Evolutionary conservation across 495 filamentous ascomycete genomes (phyloP).

Genomic region (Neurospora cerealis): DNA sequence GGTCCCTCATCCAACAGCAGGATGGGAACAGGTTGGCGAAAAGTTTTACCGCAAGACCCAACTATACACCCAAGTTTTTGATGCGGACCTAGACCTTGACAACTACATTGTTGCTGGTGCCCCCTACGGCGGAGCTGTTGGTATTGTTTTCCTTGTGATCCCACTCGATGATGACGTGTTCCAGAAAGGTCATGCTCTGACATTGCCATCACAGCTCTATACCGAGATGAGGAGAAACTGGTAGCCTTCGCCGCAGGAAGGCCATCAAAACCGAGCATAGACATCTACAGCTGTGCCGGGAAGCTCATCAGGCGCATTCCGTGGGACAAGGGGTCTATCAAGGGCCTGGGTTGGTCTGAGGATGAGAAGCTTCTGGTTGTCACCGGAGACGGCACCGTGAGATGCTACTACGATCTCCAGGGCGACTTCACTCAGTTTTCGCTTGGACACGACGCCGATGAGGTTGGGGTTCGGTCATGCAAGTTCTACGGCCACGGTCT

Average conservation of each 20-base stretch:
- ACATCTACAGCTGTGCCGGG: conserved; percentile 88
- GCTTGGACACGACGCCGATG: conserved; percentile 83
- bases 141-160: conserved; percentile 33
- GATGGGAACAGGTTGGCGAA: conserved; percentile 88
- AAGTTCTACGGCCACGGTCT: conserved; percentile 87
- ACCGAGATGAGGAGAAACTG: conserved; percentile 81
- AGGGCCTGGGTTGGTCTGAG: conserved; percentile 91
- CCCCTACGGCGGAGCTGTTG: conserved; percentile 88
- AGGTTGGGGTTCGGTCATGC: conserved; percentile 75
- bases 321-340: conserved; percentile 88
- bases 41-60: conserved; percentile 89
- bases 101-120: conserved; percentile 89
- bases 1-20: conserved; percentile 60
- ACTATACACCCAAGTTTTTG: conserved; percentile 86
- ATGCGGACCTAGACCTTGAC: conserved; percentile 85
- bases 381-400: conserved; percentile 79
- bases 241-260: conserved; percentile 62
- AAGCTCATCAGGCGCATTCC: conserved; percentile 58
- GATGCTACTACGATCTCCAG: conserved; percentile 85
- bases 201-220: conserved; percentile 52
- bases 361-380: conserved; percentile 88
- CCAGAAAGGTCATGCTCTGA: neutral
- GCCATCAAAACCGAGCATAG: conserved; percentile 71
- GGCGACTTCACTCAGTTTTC: conserved; percentile 93
- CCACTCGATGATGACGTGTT: neutral